Evolutionary conservation across 768 basidiomycete genomes (phyloP).

Genomic region (Holtermannia corniformis): DNA sequence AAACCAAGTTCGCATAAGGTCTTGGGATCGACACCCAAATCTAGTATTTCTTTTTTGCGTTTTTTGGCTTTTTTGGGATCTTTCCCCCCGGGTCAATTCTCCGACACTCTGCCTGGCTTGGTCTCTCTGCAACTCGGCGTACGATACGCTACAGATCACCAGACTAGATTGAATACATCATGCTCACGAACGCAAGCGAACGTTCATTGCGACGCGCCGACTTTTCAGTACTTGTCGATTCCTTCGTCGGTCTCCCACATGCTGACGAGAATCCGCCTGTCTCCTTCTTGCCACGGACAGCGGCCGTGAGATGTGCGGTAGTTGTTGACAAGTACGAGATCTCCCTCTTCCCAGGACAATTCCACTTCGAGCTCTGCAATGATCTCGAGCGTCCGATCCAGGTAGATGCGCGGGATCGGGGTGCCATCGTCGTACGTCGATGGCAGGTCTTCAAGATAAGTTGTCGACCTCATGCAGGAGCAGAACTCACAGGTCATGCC

Average conservation of each 20-base stretch:
- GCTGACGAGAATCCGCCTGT: background rate
- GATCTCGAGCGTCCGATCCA: background rate
- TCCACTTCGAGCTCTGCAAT: background rate
- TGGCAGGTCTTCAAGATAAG: background rate
- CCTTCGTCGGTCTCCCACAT: background rate
- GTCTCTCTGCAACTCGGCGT: background rate
- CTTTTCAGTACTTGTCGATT: no score
- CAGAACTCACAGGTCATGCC: background rate
- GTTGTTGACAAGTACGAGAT: background rate
- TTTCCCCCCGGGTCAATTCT: background rate
- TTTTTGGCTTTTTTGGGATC: no score
- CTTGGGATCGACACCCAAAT: background rate
- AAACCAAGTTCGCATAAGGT: background rate
- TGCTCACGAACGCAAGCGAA: no score
- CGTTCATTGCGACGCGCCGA: no score
- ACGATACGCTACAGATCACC: background rate
- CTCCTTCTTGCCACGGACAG: background rate
- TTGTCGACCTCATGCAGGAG: background rate
- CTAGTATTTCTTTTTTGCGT: background rate
- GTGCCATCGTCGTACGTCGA: background rate
- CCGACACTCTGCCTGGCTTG: background rate
- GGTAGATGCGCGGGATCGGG: background rate
- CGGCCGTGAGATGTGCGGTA: background rate
- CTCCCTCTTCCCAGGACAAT: background rate
- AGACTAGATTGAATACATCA: background rate